A percentile compares a stretch with the other conserved stretches of the same genome.
Conservation (phyloP, 352 stramenopile species). For the Globisporangium barbulae region DNA sequence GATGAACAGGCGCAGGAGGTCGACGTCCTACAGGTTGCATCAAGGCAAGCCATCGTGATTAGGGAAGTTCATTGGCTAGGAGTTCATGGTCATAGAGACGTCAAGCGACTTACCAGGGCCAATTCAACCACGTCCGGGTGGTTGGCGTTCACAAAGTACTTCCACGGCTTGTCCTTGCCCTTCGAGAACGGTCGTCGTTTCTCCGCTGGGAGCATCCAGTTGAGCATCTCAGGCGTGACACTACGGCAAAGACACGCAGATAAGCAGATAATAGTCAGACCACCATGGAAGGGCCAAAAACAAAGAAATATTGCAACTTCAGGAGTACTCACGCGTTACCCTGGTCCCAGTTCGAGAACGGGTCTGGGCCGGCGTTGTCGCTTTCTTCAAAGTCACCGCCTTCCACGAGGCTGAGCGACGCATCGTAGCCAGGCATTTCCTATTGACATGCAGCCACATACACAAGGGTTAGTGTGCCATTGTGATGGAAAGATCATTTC, state of each 20-base stretch:
- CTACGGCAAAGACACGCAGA: conserved; percentile 8
- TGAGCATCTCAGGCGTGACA: conserved; percentile 70
- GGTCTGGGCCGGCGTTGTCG: conserved; percentile 27
- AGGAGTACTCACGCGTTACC: conserved; percentile 44
- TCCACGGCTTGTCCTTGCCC: conserved; percentile 66
- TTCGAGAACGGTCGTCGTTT: conserved; percentile 57
- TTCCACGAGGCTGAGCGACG: conserved; percentile 54
- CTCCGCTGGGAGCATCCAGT: conserved; percentile 74
- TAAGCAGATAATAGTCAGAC: neutral
- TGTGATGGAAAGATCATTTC: neutral
- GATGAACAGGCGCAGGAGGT: conserved; percentile 81
- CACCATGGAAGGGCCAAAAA: neutral
- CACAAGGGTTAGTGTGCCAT: neutral
- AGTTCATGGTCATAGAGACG: neutral
- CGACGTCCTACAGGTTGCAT: conserved; percentile 40
- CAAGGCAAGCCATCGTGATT: neutral
- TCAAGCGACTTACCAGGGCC: conserved; percentile 39
- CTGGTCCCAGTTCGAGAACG: conserved; percentile 50
- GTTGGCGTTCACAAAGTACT: conserved; percentile 76
- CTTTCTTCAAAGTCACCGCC: conserved; percentile 39
- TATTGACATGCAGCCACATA: conserved; percentile 7
- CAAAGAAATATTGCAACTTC: neutral
- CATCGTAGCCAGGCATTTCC: conserved; percentile 71
- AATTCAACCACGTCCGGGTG: conserved; percentile 75
- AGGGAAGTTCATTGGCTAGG: neutral